These are phyloP conservation scores for Yamadazyma philogaea DNA, from an alignment of 805 yeast species.

Conservation along the genomic window DNA sequence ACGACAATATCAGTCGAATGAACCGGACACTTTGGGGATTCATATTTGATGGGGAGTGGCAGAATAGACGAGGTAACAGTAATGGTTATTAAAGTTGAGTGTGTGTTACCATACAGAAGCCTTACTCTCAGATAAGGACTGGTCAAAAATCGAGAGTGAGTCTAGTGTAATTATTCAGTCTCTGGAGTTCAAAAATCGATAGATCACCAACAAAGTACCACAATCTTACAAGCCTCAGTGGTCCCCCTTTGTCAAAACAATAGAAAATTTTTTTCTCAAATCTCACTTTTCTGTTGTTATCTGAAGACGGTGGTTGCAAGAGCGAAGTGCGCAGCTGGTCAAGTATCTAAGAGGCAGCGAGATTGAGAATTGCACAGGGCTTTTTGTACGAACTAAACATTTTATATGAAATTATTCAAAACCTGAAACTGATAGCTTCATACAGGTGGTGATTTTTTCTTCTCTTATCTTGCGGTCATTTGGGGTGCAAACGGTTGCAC, in stretches of 20 bases:
- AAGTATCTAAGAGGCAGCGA: neutral
- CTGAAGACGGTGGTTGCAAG: neutral
- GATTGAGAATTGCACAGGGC: neutral
- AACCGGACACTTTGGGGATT: constrained; percentile 5
- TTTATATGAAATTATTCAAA: too few species aligned
- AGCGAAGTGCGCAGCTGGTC: neutral
- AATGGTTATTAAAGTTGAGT: constrained; percentile 1
- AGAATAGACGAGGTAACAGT: neutral
- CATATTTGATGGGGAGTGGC: constrained; percentile 2
- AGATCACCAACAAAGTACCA: neutral
- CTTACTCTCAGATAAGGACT: too few species aligned
- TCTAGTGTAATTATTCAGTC: neutral
- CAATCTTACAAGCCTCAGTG: neutral
- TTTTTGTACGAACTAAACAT: too few species aligned
- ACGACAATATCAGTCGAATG: constrained; percentile 33
- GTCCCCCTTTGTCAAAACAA: constrained; percentile 9
- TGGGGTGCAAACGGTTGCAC: too few species aligned
- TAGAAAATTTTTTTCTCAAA: constrained; percentile 7
- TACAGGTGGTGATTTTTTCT: too few species aligned
- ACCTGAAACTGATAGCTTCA: too few species aligned
- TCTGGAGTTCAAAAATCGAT: neutral
- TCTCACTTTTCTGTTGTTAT: constrained; percentile 1
- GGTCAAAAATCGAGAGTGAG: neutral
- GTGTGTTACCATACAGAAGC: constrained; percentile 2
- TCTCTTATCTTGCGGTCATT: too few species aligned